These are phyloP conservation scores for Mortierella sp. DNA, from an alignment of 371 early-diverging fungal species.

Conservation along the genomic window DNA sequence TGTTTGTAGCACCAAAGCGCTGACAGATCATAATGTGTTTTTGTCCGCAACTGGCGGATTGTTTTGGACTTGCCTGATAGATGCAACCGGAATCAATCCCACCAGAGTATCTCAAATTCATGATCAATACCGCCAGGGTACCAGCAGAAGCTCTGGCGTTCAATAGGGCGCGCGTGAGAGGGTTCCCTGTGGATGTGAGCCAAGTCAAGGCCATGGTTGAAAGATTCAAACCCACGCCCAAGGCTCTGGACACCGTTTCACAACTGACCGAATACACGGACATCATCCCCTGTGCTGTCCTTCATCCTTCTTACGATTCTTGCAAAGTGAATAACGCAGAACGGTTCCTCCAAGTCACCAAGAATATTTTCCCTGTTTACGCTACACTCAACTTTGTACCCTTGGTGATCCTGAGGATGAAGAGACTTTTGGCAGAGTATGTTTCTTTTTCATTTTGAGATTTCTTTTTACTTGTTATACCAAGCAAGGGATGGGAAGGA, in stretches of 20 bases:
- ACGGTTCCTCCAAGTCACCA: slow-evolving; percentile 69
- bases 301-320: slow-evolving; percentile 73
- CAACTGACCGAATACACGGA: slow-evolving; percentile 43
- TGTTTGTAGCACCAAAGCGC: slow-evolving; percentile 15
- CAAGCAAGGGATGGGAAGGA: not conserved
- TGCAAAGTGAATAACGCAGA: slow-evolving; percentile 64
- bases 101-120: slow-evolving; percentile 76
- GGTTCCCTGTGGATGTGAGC: slow-evolving; percentile 60
- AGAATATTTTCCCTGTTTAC: slow-evolving; percentile 75
- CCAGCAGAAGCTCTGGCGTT: slow-evolving; percentile 63
- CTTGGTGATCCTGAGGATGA: slow-evolving; percentile 67
- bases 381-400: slow-evolving; percentile 80
- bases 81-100: slow-evolving; percentile 76
- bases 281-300: slow-evolving; percentile 60
- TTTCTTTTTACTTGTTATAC: not conserved
- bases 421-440: slow-evolving; percentile 63
- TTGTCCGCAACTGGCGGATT: no score
- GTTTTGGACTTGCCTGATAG: slow-evolving; percentile 46
- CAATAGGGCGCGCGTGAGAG: slow-evolving; percentile 66
- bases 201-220: slow-evolving; percentile 59
- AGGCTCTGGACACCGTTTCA: slow-evolving; percentile 58
- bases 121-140: slow-evolving; percentile 76
- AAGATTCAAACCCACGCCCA: slow-evolving; percentile 60
- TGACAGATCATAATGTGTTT: no score
- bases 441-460: not conserved